Evolutionary conservation across 2,329 filamentous ascomycete genomes (phyloP).

Genomic region (Fusarium torreyae): DNA sequence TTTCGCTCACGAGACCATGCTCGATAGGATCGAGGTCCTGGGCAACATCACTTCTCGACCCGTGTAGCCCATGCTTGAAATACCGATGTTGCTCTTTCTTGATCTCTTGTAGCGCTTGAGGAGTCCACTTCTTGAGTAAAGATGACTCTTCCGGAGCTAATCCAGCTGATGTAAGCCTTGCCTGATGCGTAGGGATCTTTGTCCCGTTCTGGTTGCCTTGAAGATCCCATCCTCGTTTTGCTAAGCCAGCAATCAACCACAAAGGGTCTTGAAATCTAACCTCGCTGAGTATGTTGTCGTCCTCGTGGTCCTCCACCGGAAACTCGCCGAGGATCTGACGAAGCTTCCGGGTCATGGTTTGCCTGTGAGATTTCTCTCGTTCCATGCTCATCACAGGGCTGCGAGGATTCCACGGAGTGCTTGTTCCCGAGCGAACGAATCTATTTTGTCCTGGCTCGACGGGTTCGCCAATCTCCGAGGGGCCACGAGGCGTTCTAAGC

Average conservation of each 20-base stretch:
- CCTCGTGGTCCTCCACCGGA: not conserved
- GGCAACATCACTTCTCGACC: not conserved
- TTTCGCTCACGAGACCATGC: not conserved
- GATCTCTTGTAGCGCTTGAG: not conserved
- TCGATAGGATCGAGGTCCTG: not conserved
- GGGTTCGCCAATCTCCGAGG: not conserved
- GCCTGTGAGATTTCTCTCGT: not conserved
- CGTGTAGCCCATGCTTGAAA: not conserved
- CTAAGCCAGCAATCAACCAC: not conserved
- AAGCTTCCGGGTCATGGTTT: not conserved
- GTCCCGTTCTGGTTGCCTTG: not conserved
- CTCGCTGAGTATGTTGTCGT: not conserved
- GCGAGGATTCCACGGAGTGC: not conserved
- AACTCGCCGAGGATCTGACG: not conserved
- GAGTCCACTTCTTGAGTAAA: not conserved
- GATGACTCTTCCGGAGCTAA: not conserved
- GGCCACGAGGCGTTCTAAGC: too few species aligned
- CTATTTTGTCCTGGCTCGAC: not conserved
- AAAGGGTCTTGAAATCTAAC: not conserved
- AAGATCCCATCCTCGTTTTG: not conserved
- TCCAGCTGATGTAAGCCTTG: not conserved
- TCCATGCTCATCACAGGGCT: not conserved
- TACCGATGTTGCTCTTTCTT: not conserved
- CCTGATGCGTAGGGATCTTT: not conserved
- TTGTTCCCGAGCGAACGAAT: not conserved